Conservation (phyloP, 257 asterid species). For the Nicotiana sylvestris region DNA sequence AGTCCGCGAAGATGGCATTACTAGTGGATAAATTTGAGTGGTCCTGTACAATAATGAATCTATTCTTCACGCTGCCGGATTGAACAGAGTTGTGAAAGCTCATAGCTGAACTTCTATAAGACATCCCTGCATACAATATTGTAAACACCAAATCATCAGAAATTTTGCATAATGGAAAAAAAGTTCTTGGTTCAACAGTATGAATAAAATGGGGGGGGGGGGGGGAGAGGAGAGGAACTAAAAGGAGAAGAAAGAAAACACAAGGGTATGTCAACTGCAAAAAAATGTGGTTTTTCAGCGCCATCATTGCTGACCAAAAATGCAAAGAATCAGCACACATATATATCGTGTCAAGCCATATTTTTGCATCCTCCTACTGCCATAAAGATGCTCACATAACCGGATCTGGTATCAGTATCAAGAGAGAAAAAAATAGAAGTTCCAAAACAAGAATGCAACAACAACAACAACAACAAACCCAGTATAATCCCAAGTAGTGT, state of each 20-base stretch:
- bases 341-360: background rate
- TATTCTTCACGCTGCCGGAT: constrained; percentile 9
- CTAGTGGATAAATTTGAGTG: constrained; percentile 12
- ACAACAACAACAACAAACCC: too few relatives aligned
- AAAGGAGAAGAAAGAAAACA: background rate
- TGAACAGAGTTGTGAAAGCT: constrained; percentile 16
- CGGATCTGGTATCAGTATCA: background rate
- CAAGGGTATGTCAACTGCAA: background rate
- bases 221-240: background rate
- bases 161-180: background rate
- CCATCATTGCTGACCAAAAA: background rate
- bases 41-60: constrained; percentile 18
- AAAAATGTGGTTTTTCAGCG: background rate
- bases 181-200: background rate
- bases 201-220: background rate
- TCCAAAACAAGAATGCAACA: background rate
- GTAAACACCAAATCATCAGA: background rate
- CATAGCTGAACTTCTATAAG: constrained; percentile 24
- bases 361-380: background rate
- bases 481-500: too few relatives aligned
- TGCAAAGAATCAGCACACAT: background rate
- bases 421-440: background rate
- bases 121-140: constrained; percentile 30
- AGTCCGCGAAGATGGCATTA: constrained; percentile 1
- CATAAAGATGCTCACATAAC: background rate